Percentiles rank a stretch among this genome's conserved stretches.
These are phyloP conservation scores for Moniliella sp. DNA, from an alignment of 1,284 basidiomycete species.

Conservation along the genomic window DNA sequence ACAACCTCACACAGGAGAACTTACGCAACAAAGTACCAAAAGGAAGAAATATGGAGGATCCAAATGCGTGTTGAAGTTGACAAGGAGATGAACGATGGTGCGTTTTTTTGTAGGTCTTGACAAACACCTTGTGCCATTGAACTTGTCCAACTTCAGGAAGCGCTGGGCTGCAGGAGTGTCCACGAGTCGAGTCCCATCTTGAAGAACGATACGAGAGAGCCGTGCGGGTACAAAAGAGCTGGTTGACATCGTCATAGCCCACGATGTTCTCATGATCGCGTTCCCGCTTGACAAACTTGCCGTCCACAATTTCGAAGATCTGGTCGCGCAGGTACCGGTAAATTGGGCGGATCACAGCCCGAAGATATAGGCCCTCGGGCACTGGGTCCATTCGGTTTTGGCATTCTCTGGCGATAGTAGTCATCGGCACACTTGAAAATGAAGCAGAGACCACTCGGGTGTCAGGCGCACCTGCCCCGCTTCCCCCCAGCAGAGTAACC, in stretches of 20 bases:
- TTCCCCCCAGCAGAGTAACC: constrained; percentile 90
- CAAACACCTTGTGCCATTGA: constrained; percentile 31
- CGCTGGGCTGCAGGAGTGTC: constrained; percentile 31
- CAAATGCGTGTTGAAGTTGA: constrained; percentile 35
- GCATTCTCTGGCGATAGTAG: constrained; percentile 91
- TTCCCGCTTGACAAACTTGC: constrained; percentile 73
- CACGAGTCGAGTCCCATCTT: constrained; percentile 53
- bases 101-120: constrained; percentile 34
- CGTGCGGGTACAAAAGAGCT: constrained; percentile 99
- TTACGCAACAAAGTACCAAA: constrained; percentile 39
- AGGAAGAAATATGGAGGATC: constrained; percentile 31
- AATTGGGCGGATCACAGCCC: constrained; percentile 72
- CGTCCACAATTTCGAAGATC: constrained; percentile 90
- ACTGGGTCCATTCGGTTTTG: constrained; percentile 80
- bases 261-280: constrained; percentile 83
- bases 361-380: constrained; percentile 79
- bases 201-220: constrained; percentile 67
- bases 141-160: constrained; percentile 35
- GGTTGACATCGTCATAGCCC: constrained; percentile 96
- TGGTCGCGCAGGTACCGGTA: constrained; percentile 94
- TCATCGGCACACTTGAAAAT: constrained; percentile 99
- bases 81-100: constrained; percentile 30
- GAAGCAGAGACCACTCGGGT: constrained; percentile 88
- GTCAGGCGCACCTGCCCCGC: constrained; percentile 94
- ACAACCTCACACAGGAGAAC: no score